These are phyloP conservation scores for Primulina eburnea DNA, from an alignment of 257 asterid genomes.

Conservation along the genomic window DNA sequence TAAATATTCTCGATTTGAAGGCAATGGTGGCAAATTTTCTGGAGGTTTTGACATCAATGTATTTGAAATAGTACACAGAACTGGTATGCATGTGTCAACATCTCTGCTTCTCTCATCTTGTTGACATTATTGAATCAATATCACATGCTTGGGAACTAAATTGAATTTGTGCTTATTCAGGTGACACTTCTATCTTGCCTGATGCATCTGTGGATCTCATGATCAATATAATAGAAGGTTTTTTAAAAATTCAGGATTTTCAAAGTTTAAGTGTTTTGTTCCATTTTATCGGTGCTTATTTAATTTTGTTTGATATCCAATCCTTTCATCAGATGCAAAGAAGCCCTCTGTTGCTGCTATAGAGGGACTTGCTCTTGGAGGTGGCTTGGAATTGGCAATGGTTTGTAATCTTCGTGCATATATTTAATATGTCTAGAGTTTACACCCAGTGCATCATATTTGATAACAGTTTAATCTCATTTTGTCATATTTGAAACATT, in stretches of 20 bases:
- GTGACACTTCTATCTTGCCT: slow-evolving; percentile 66
- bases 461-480: slow-evolving; percentile 8
- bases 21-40: slow-evolving; percentile 71
- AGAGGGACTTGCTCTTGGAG: slow-evolving; percentile 97
- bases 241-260: slow-evolving; percentile 20
- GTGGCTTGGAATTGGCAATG: slow-evolving; percentile 93
- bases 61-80: slow-evolving; percentile 59
- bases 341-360: slow-evolving; percentile 94
- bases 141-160: slow-evolving; percentile 20
- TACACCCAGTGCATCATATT: slow-evolving; percentile 14
- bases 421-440: slow-evolving; percentile 10
- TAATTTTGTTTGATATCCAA: slow-evolving; percentile 19
- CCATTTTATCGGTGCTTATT: slow-evolving; percentile 12
- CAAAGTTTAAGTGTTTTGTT: slow-evolving; percentile 8
- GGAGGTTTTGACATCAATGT: slow-evolving; percentile 98
- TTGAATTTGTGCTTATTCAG: slow-evolving; percentile 45
- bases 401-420: slow-evolving; percentile 40
- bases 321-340: slow-evolving; percentile 58
- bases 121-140: slow-evolving; percentile 12
- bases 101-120: slow-evolving; percentile 3
- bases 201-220: slow-evolving; percentile 55
- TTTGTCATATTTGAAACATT: slow-evolving; percentile 19
- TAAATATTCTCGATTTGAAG: slow-evolving; percentile 35
- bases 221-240: slow-evolving; percentile 73
- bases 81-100: slow-evolving; percentile 39